Evolutionary conservation across 306 rosid species (phyloP).

Genomic region (Potentilla sterilis): DNA sequence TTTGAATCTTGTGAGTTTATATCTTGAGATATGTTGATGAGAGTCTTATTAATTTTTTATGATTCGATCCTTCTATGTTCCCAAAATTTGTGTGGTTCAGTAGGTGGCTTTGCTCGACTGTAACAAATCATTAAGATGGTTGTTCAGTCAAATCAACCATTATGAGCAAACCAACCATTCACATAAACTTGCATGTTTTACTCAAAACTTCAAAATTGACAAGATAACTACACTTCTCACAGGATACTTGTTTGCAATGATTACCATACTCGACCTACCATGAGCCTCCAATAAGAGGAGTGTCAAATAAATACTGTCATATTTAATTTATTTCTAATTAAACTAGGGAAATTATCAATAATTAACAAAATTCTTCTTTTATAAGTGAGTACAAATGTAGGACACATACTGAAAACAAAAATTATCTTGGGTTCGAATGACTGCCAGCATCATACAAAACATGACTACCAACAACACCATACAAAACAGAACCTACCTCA

Average conservation of each 20-base stretch:
- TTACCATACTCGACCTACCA: not conserved
- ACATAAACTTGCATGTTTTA: too few relatives aligned
- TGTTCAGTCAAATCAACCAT: too few relatives aligned
- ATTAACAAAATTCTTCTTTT: not conserved
- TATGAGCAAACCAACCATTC: too few relatives aligned
- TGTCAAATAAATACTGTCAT: not conserved
- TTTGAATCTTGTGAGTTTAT: too few relatives aligned
- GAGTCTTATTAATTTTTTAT: too few relatives aligned
- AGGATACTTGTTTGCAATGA: not conserved
- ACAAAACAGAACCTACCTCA: slow-evolving; percentile 21
- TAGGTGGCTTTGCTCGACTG: too few relatives aligned
- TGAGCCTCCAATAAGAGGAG: too few relatives aligned
- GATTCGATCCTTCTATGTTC: too few relatives aligned
- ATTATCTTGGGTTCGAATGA: not conserved
- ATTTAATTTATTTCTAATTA: not conserved
- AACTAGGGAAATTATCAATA: not conserved
- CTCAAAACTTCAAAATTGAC: too few relatives aligned
- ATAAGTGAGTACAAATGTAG: not conserved
- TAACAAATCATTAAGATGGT: too few relatives aligned
- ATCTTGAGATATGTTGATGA: too few relatives aligned
- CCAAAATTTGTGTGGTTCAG: too few relatives aligned
- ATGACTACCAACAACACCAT: not conserved
- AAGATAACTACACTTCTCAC: not conserved
- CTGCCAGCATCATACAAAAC: not conserved
- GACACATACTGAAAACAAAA: not conserved